Evolutionary conservation across 225 moss, liverwort and hornwort species (phyloP), one percentile per base, ranked within the genome.

Genomic region (Bryoerythrophyllum caledonicum): DNA sequence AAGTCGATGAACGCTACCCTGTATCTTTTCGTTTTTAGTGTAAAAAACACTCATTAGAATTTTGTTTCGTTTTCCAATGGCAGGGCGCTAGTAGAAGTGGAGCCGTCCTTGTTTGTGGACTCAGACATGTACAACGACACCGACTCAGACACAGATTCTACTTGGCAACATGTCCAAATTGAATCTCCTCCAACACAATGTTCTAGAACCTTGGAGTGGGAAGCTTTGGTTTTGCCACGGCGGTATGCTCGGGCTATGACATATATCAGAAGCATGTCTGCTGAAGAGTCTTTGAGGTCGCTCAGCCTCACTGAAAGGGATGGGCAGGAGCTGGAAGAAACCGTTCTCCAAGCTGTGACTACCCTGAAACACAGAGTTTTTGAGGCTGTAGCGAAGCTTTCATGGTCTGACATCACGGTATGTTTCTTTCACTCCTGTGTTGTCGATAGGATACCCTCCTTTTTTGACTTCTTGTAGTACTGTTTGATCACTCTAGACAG

Each of bases 21-120:
- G 54, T 58, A 54, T 58, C 62, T 61, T 68, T 68, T 15, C 5
- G 7, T 54, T 57, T 49, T 10, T 1, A 38, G 1, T 8, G 38
- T 8, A 8, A 16, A 48, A 48, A 49, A 1, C 48, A 49, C 17
- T 17, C 48, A 49, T 17, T 49, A 49, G 48, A 49, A 49, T 6
- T 19, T 14, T 30, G 10, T 27, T 28, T 71, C n/a, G 13, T 49
- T 48, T 51, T 13, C 60, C 65, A 70, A 16, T 79, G 73, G 78
- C 85, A 99, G 97, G 63, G 99, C 95, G 74, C 67, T 84, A 49
- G 93, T 99, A 60, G 99, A 99, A 85, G 87, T 95, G 49, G 90
- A 89, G 53, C 99, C 99, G 60, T 86, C 89, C 70, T 80, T 86
- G 59, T 91, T 88, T 73, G 72, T 88, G 27, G 19, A 23, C 41